Percentiles rank a stretch among this genome's conserved stretches.
Conservation (phyloP, 2,329 filamentous ascomycete species). For the Pseudogymnoascus sp. region DNA sequence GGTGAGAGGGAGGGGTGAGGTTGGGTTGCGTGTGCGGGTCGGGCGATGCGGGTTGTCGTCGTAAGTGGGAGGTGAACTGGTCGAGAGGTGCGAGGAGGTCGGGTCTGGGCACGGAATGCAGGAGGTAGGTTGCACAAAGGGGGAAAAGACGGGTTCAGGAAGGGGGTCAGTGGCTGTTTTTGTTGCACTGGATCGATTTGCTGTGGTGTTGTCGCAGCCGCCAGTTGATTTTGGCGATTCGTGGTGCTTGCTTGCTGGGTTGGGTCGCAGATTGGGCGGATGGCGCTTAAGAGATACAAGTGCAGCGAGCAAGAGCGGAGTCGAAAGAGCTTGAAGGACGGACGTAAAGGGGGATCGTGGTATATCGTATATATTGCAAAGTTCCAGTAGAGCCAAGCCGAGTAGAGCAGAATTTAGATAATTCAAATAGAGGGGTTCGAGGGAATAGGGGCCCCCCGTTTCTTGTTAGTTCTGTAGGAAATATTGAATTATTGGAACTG, state of each 20-base stretch:
- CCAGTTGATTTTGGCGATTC: neutral
- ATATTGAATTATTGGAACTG: neutral
- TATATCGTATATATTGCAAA: neutral
- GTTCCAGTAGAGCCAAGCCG: neutral
- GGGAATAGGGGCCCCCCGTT: neutral
- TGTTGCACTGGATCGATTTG: constrained; percentile 50
- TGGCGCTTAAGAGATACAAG: constrained; percentile 7
- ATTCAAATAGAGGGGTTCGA: neutral
- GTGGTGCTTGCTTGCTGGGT: neutral
- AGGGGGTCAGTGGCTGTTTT: constrained; percentile 49
- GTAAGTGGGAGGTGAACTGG: neutral
- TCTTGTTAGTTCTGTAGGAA: neutral
- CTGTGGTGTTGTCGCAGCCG: neutral
- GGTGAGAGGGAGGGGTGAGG: neutral
- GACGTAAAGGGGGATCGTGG: neutral
- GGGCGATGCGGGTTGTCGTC: neutral
- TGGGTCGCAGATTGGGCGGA: constrained; percentile 8
- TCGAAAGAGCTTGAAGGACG: neutral
- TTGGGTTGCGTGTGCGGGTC: neutral
- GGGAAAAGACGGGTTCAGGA: neutral
- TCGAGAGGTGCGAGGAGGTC: neutral
- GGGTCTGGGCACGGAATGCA: neutral
- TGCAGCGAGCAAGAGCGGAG: neutral
- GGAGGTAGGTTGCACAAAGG: neutral
- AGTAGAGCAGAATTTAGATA: neutral